Evolutionary conservation across 768 basidiomycete genomes (phyloP).

Genomic region (Boletellus emodensis): DNA sequence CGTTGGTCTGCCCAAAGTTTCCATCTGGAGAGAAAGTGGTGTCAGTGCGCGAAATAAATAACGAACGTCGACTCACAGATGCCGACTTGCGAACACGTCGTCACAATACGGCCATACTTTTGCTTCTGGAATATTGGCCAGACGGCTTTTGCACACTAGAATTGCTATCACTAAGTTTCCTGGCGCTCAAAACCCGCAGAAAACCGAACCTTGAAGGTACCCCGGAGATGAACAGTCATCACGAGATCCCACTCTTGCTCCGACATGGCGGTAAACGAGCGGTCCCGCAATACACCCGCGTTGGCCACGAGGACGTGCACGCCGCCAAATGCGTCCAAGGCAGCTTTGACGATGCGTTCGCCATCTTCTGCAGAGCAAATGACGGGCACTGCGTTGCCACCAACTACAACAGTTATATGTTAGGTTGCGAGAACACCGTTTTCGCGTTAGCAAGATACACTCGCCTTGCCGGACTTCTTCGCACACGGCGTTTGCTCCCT

Average conservation of each 20-base stretch:
- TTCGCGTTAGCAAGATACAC: conserved; percentile 9
- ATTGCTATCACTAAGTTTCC: background rate
- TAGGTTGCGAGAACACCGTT: background rate
- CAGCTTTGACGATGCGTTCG: conserved; percentile 81
- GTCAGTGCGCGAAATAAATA: background rate
- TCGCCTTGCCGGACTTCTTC: conserved; percentile 79
- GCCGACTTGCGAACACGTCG: conserved; percentile 89
- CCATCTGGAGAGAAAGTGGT: conserved; percentile 54
- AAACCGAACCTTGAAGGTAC: conserved; percentile 73
- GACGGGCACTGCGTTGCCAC: conserved; percentile 82
- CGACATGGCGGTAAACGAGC: conserved; percentile 84
- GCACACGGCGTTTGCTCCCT: conserved; percentile 78
- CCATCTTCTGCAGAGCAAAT: conserved; percentile 91
- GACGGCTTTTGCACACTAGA: conserved; percentile 85
- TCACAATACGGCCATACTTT: conserved; percentile 92
- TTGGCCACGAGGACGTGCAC: conserved; percentile 90
- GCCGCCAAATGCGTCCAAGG: conserved; percentile 80
- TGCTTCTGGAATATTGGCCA: conserved; percentile 98
- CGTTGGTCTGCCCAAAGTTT: conserved; percentile 93
- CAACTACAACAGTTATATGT: conserved; percentile 46
- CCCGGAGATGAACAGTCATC: conserved; percentile 81
- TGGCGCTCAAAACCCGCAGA: background rate
- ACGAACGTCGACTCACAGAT: conserved; percentile 60
- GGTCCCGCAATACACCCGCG: conserved; percentile 92
- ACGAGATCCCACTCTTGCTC: conserved; percentile 95